Conservation (phyloP, 371 early-diverging fungal genomes). For the Zopfochytrium polystomum region DNA sequence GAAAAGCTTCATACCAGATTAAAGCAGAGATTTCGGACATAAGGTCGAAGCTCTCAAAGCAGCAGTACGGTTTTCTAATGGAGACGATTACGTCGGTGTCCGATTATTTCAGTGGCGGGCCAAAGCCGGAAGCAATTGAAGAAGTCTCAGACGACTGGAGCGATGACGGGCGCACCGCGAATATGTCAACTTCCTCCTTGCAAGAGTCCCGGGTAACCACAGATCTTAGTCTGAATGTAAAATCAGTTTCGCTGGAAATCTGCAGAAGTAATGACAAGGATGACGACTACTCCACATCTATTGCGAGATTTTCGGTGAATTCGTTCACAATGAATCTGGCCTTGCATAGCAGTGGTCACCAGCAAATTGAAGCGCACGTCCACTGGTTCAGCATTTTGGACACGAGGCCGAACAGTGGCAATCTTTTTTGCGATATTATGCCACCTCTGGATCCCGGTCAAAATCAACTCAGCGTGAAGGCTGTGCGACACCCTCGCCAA, state of each 20-base stretch:
- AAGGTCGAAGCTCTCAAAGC: constrained; percentile 70
- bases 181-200: background rate
- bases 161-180: background rate
- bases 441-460: constrained; percentile 53
- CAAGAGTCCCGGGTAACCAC: background rate
- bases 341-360: background rate
- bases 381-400: constrained; percentile 74
- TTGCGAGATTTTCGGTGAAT: constrained; percentile 26
- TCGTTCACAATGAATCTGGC: constrained; percentile 6
- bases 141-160: background rate
- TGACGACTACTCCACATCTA: background rate
- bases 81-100: constrained; percentile 45
- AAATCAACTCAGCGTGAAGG: constrained; percentile 64
- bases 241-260: constrained; percentile 64
- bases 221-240: constrained; percentile 16
- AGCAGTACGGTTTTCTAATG: constrained; percentile 74
- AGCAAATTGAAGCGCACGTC: constrained; percentile 69
- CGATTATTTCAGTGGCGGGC: constrained; percentile 6
- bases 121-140: background rate
- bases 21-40: constrained; percentile 59
- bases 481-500: constrained; percentile 14
- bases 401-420: constrained; percentile 68
- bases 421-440: constrained; percentile 81
- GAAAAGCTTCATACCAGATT: background rate
- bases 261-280: constrained; percentile 53